phyloP scores from a whole-genome alignment of 768 basidiomycete genomes.

The Lanmaoa rubissima region DNA sequence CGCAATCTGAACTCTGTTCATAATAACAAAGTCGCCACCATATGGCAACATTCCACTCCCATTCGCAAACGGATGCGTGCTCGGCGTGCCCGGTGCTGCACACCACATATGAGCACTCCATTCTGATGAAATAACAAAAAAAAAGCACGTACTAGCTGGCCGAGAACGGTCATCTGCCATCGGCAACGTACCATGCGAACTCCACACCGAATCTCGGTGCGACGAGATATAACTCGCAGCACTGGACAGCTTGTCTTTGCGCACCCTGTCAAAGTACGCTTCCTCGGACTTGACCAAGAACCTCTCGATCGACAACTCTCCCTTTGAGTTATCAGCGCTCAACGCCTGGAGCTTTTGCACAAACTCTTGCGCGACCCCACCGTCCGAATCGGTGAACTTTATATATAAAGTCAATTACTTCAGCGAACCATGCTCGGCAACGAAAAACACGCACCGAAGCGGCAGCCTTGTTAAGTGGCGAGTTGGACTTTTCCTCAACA shows the following conservation, averaged over 20 bases:
- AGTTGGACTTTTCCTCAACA: constrained; percentile 86
- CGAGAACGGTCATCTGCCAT: constrained; percentile 62
- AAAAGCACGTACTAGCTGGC: constrained; percentile 61
- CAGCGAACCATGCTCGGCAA: not conserved
- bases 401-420: not conserved
- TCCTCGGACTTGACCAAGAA: constrained; percentile 90
- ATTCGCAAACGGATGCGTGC: constrained; percentile 46
- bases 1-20: constrained; percentile 83
- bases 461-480: constrained; percentile 92
- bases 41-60: constrained; percentile 45
- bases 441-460: constrained; percentile 56
- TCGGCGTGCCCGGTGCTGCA: constrained; percentile 45
- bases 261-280: constrained; percentile 87
- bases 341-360: constrained; percentile 79
- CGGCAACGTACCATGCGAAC: constrained; percentile 46
- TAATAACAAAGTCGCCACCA: constrained; percentile 65
- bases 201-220: constrained; percentile 79
- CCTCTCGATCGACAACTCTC: constrained; percentile 89
- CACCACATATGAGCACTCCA: not conserved
- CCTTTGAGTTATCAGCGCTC: constrained; percentile 84
- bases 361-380: constrained; percentile 87
- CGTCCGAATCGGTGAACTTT: constrained; percentile 92
- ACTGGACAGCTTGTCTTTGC: constrained; percentile 82
- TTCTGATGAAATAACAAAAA: constrained; percentile 11
- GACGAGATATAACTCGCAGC: constrained; percentile 79